Conservation (phyloP, 495 filamentous ascomycete genomes). For the Filosporella fistucella region DNA sequence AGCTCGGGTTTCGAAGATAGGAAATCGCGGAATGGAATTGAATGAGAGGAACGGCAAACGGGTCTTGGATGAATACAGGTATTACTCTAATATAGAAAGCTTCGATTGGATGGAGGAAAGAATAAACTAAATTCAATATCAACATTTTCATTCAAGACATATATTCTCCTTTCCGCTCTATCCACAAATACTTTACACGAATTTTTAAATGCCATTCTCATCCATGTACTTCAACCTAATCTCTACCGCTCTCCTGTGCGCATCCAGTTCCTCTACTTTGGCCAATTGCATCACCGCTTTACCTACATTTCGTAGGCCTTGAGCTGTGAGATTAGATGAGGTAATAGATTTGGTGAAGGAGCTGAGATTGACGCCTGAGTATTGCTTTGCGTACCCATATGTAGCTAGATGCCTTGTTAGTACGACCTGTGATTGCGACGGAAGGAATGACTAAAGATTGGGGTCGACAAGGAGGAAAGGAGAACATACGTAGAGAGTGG, state of each 20-base stretch:
- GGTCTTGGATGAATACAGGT: too few species aligned
- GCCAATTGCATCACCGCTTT: conserved; percentile 90
- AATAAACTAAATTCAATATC: too few species aligned
- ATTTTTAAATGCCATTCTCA: conserved; percentile 22
- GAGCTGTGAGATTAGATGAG: conserved; percentile 77
- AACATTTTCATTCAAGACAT: too few species aligned
- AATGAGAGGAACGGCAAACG: too few species aligned
- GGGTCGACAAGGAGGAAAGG: conserved; percentile 7
- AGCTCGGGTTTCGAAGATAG: too few species aligned
- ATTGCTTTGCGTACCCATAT: conserved; percentile 96
- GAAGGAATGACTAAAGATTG: too few species aligned
- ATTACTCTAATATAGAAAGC: too few species aligned
- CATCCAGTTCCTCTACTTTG: conserved; percentile 90
- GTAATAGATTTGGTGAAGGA: conserved; percentile 98
- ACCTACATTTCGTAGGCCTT: conserved; percentile 80
- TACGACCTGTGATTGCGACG: not conserved
- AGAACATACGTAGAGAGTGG: conserved; percentile 84
- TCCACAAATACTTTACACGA: too few species aligned
- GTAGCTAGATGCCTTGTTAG: conserved; percentile 62
- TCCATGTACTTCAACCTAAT: conserved; percentile 73
- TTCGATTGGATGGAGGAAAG: too few species aligned
- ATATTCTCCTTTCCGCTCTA: too few species aligned
- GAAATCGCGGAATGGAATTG: too few species aligned
- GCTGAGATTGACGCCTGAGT: conserved; percentile 92
- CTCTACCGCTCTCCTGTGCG: conserved; percentile 86